A percentile compares a stretch with the other conserved stretches of the same genome.
Evolutionary conservation across 2,329 filamentous ascomycete genomes (phyloP).

Genomic region (Ceratocystis destructans): DNA sequence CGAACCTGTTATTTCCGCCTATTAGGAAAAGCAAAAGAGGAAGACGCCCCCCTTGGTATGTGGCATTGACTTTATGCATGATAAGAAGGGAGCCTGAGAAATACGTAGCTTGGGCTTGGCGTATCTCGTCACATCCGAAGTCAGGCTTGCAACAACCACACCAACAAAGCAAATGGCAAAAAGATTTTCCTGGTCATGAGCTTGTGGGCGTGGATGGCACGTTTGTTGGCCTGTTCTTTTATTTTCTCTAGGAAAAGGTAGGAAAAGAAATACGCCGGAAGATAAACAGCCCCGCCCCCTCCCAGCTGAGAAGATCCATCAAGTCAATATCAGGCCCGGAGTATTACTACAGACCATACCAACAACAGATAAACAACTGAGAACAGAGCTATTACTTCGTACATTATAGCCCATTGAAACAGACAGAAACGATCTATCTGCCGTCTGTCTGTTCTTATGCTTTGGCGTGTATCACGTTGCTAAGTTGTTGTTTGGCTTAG

Average conservation of each 20-base stretch:
- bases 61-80: constrained; percentile 4
- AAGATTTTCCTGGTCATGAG: background rate
- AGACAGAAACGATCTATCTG: background rate
- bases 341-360: background rate
- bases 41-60: background rate
- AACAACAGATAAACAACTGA: constrained; percentile 4
- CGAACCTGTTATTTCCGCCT: background rate
- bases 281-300: background rate
- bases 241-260: background rate
- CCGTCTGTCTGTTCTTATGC: background rate
- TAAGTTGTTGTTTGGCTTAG: background rate
- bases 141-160: background rate
- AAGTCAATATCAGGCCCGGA: background rate
- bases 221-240: constrained; percentile 1
- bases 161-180: background rate
- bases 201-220: background rate
- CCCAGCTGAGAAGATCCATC: constrained; percentile 2
- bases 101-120: background rate
- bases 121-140: constrained; percentile 4
- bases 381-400: background rate
- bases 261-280: background rate
- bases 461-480: background rate
- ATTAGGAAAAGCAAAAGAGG: background rate
- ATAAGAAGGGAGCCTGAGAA: background rate
- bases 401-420: background rate